Evolutionary conservation across 1,139 yeast genomes (phyloP).

Genomic region (Geotrichum fermentans): DNA sequence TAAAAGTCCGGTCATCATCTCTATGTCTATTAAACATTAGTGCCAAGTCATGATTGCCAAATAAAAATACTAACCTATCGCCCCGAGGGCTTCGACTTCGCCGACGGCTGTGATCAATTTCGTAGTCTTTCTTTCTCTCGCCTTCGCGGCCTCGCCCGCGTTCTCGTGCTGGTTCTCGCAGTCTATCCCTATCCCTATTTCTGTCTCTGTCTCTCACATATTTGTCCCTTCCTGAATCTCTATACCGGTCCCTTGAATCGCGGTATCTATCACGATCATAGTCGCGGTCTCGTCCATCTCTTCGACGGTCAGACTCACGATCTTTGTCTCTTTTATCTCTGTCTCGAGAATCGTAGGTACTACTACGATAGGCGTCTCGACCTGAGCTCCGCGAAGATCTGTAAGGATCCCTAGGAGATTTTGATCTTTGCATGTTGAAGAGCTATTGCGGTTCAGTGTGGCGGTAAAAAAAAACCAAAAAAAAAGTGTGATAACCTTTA

Average conservation of each 20-base stretch:
- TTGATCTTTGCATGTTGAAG: conserved; percentile 8
- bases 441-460: neutral
- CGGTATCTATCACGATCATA: conserved; percentile 13
- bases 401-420: conserved; percentile 10
- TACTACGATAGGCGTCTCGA: conserved; percentile 10
- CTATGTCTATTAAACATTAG: conserved; percentile 7
- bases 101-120: conserved; percentile 2
- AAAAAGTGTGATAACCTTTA: neutral
- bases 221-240: no score
- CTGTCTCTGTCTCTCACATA: conserved; percentile 2
- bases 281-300: conserved; percentile 21
- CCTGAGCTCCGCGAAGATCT: conserved; percentile 3
- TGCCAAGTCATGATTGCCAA: no score
- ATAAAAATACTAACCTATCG: conserved; percentile 3
- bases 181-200: conserved; percentile 18
- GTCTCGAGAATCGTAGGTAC: neutral
- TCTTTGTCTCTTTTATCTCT: conserved; percentile 6
- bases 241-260: neutral
- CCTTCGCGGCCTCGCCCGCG: neutral
- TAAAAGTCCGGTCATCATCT: conserved; percentile 20
- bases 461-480: neutral
- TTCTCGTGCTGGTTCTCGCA: conserved; percentile 8
- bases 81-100: conserved; percentile 11
- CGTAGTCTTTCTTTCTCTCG: conserved; percentile 4
- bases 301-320: conserved; percentile 11